Evolutionary conservation across 441 rosid genomes (phyloP).

Genomic region (Erysimum cheiri): DNA sequence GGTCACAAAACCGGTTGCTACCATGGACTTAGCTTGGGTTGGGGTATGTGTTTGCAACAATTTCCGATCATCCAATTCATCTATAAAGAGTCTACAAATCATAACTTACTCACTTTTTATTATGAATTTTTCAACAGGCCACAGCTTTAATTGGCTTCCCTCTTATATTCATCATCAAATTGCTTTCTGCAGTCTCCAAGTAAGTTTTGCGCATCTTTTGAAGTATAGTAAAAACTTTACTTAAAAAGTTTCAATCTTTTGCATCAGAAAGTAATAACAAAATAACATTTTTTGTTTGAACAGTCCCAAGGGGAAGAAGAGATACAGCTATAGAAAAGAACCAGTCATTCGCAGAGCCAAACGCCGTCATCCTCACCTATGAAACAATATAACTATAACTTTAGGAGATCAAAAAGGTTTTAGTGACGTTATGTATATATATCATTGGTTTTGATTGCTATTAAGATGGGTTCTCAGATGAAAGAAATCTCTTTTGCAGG

Average conservation of each 20-base stretch:
- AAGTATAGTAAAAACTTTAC: background rate
- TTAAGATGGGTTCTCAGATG: slow-evolving; percentile 10
- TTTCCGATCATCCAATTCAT: background rate
- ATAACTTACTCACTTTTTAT: background rate
- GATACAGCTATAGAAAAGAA: slow-evolving; percentile 32
- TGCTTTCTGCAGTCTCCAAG: slow-evolving; percentile 52
- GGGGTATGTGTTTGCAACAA: slow-evolving; percentile 44
- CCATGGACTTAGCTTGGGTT: slow-evolving; percentile 57
- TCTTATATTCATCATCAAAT: slow-evolving; percentile 47
- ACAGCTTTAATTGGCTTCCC: slow-evolving; percentile 49
- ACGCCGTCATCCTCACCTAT: slow-evolving; percentile 41
- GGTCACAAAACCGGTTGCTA: slow-evolving; percentile 50
- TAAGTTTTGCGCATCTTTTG: slow-evolving; percentile 38
- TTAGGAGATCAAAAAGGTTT: slow-evolving; percentile 31
- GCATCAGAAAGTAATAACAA: slow-evolving; percentile 6
- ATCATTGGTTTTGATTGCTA: slow-evolving; percentile 1
- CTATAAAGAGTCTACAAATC: background rate
- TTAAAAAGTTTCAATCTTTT: background rate
- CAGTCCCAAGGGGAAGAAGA: slow-evolving; percentile 46
- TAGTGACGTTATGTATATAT: background rate
- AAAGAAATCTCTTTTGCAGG: slow-evolving; percentile 23
- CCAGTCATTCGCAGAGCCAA: slow-evolving; percentile 38
- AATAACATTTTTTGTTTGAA: slow-evolving; percentile 14
- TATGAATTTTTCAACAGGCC: slow-evolving; percentile 42
- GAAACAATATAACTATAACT: slow-evolving; percentile 13